Evolutionary conservation across 768 basidiomycete species (phyloP), one percentile per base, ranked within the genome.

Genomic region (Mrakia frigida): DNA sequence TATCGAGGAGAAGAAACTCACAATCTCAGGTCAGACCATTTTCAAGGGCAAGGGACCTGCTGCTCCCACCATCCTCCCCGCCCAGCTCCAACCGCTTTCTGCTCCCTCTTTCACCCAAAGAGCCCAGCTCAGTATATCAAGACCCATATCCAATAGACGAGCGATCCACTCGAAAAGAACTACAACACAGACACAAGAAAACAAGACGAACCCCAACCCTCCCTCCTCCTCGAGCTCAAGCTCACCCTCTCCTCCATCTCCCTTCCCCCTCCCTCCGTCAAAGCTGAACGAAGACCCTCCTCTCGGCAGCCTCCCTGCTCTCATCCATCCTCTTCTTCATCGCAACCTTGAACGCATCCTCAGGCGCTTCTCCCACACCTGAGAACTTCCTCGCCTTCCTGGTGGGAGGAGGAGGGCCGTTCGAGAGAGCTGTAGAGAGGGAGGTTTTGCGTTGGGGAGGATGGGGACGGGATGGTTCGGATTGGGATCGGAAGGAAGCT

Each of bases 251-350:
- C 61, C 10, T 31, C 61, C 61, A 63, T 35, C 61, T 63, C 31
- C 61, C 61, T 7, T 37, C 61, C 33, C 31, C 35, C 65, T 68
- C 56, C 28, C 56, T 56, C 56, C 56, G 56, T 56, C 56, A 68
- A 37, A 68, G 65, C 65, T 68, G 65, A 18, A 68, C 65, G n/a
- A 68, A 68, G 23, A 68, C 37, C 39, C 65, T 68, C 65, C 65
- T 68, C 65, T 68, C 65, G 1, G 65, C 65, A 1, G 65, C 65
- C 65, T 68, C 65, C 39, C 39, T 68, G 16, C 65, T 68, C 65
- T 68, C 65, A n/a, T 68, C 65, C 65, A 68, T 68, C 65, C 65
- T 68, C 65, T 68, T 68, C 39, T 68, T 68, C 65, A 68, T 68
- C 65, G 65, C 65, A 35, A 41, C 39, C 65, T 41, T 68, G 65